phyloP scores from a whole-genome alignment of 2,329 filamentous ascomycete genomes.

The Xylaria sp. region DNA sequence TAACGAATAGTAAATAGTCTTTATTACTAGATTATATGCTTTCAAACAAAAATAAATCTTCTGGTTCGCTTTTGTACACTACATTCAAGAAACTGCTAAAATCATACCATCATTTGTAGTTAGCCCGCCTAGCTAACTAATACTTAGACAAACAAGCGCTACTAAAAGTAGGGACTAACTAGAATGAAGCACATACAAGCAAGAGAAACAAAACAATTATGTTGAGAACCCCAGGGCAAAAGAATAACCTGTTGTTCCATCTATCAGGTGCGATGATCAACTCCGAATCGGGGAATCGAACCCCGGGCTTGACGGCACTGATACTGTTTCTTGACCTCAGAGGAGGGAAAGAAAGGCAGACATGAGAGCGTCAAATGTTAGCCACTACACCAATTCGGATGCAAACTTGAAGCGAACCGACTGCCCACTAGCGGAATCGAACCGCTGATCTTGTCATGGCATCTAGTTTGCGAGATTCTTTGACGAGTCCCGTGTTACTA shows the following conservation, averaged over 20 bases:
- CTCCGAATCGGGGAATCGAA: constrained; percentile 50
- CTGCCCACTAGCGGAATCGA: constrained; percentile 35
- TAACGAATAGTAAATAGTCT: background rate
- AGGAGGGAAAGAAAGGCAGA: too few species aligned
- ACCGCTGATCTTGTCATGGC: constrained; percentile 34
- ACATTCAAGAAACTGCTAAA: background rate
- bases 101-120: background rate
- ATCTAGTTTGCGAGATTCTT: constrained; percentile 10
- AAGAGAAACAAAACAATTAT: background rate
- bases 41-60: background rate
- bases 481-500: constrained; percentile 1
- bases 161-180: background rate
- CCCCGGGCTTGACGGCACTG: constrained; percentile 45
- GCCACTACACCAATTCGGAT: constrained; percentile 51
- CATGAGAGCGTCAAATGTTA: constrained; percentile 52
- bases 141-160: background rate
- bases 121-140: background rate
- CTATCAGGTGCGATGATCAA: background rate
- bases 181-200: background rate
- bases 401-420: background rate
- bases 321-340: background rate
- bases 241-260: background rate
- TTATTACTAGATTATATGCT: constrained; percentile 15
- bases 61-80: too few species aligned
- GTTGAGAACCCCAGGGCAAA: background rate